Base-by-base conservation (phyloP, 257 asterid genomes). In the Salvia splendens region DNA sequence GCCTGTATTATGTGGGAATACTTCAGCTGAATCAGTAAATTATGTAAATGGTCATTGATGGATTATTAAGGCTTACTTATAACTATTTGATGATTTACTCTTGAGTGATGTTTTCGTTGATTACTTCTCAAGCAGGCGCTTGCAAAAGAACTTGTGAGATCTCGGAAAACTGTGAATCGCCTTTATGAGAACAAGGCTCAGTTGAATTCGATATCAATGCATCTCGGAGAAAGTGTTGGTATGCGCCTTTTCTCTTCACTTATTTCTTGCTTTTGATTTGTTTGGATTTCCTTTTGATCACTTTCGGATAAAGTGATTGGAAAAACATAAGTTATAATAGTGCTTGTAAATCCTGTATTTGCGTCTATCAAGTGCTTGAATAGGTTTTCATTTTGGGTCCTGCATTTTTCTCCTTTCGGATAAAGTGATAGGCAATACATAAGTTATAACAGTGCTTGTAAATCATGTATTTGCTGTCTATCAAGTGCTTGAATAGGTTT, bases 211-310 rank as follows among this genome's bases (percentile, higher is more conserved):
- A 86, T 90, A 75, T 88, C 97, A 30, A 90, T 93, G 99, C 97
- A 93, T 79, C 94, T 93, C 15, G 97, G 99, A 70, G 97, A 93
- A 82, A 90, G 95, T 79, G 90, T 93, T 12, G 99, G 96, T 93
- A 85, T 50, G 78, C 32, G 56, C 75, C 36, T 77, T 24, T 66
- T 61, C 32, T 33, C 45, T 52, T 61, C 67, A 58, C 55, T 49
- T 69, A 28, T 58, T 14, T 47, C 52, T 15, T 9, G 15, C 38
- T 52, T 66, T 73, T 59, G 60, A 28, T 45, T 45, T 43, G 32
- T 40, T 47, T 16, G 32, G 42, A 33, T 17, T 20, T 24, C 48
- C 28, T 36, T 35, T 12, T 8, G 12, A 8, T 15, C 40, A 35
- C 48, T 58, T 8, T n/a, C 8, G 8, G 14, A 14, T 14, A 8